Conservation (phyloP, 2,329 filamentous ascomycete species). For the Pseudocercospora crystallina region DNA sequence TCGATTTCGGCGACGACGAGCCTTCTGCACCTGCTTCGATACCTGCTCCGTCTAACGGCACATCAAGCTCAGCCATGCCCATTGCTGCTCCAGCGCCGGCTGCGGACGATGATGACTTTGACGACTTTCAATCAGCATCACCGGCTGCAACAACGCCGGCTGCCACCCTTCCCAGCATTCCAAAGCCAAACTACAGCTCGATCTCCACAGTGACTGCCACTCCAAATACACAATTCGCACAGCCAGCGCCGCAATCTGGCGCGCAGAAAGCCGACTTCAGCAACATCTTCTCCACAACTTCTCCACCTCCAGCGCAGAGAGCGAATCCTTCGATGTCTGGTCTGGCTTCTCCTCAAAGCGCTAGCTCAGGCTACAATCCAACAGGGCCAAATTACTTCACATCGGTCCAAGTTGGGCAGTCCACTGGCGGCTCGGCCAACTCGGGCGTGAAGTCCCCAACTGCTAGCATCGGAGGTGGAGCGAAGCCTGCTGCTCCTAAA, state of each 20-base stretch:
- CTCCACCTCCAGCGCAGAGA: constrained; percentile 64
- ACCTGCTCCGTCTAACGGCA: constrained; percentile 46
- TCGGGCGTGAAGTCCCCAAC: constrained; percentile 36
- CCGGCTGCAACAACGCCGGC: constrained; percentile 51
- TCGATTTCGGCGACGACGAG: constrained; percentile 81
- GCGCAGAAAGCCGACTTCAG: constrained; percentile 77
- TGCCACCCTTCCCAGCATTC: constrained; percentile 35
- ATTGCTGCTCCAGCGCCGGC: constrained; percentile 31
- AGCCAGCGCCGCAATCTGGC: constrained; percentile 81
- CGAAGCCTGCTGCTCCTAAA: constrained; percentile 42
- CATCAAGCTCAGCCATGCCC: constrained; percentile 31
- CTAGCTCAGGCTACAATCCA: constrained; percentile 64
- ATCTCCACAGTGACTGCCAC: constrained; percentile 48
- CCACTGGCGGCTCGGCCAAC: constrained; percentile 44
- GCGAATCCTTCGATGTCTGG: constrained; percentile 38
- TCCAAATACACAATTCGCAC: constrained; percentile 69
- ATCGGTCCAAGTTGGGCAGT: constrained; percentile 59
- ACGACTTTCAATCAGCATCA: constrained; percentile 91
- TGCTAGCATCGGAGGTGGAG: constrained; percentile 36
- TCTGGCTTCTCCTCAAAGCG: constrained; percentile 52
- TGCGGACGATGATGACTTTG: constrained; percentile 87
- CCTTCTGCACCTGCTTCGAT: constrained; percentile 47
- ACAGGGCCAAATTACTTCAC: constrained; percentile 92
- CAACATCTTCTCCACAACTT: constrained; percentile 80
- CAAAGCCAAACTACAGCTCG: constrained; percentile 39